Percentiles rank a stretch among this genome's conserved stretches.
Evolutionary conservation across 176 grass and related monocot genomes (phyloP).

Genomic region (Carex littledalei): DNA sequence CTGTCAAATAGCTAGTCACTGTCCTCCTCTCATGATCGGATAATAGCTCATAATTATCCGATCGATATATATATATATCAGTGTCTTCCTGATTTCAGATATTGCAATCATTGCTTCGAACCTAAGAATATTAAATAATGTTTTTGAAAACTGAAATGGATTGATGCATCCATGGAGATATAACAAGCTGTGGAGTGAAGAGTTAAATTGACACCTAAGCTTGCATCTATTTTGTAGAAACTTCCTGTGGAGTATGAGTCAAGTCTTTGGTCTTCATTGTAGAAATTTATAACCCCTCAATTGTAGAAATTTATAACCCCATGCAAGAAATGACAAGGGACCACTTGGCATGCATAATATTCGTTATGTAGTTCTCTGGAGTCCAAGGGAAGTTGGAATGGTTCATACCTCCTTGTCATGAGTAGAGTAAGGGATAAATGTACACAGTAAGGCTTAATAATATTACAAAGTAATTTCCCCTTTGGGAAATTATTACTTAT

Average conservation of each 20-base stretch:
- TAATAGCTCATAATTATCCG: too few species aligned
- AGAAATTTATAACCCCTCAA: background rate
- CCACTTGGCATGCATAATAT: background rate
- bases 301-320: conserved; percentile 6
- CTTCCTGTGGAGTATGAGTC: conserved; percentile 21
- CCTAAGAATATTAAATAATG: background rate
- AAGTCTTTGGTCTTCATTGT: conserved; percentile 23
- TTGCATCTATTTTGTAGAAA: conserved; percentile 14
- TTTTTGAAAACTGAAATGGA: conserved; percentile 4
- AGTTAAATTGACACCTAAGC: conserved; percentile 9
- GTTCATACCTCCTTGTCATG: conserved; percentile 27
- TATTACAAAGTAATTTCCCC: background rate
- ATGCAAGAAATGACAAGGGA: conserved; percentile 11
- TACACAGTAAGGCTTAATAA: background rate
- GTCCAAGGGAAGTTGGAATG: conserved; percentile 18
- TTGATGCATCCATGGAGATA: background rate
- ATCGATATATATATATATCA: too few species aligned
- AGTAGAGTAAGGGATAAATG: conserved; percentile 22
- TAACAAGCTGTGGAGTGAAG: background rate
- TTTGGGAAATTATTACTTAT: background rate
- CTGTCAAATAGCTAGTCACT: background rate
- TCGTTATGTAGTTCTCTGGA: conserved; percentile 3
- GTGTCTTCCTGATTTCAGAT: background rate
- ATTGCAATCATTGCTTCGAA: background rate
- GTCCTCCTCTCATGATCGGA: background rate